Base-by-base conservation (phyloP, 305 asterid genomes). In the Salvia sclarea region DNA sequence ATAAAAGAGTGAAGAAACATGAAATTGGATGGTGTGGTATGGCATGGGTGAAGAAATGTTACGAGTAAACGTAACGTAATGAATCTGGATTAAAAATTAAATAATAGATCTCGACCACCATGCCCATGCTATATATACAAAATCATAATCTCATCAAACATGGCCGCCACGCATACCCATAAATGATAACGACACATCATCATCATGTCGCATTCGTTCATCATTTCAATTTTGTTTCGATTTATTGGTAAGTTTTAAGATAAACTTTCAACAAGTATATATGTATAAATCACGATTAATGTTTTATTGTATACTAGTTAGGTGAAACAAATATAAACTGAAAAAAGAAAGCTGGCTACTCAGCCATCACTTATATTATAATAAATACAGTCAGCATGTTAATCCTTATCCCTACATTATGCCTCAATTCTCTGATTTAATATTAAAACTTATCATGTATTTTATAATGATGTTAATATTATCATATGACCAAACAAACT, bases 131-230 rank as follows among this genome's bases (percentile, higher is more conserved):
- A 64, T 30, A 31, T 21, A 4, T 5, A 66, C 16, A 12, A 5
- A 43, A 8, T 38, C 18, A 61, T 17, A 30, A 48, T 24, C 71
- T 24, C 30, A 66, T 54, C 35, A 70, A 25, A 72, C 64, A 71
- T 61, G 74, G 77, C 63, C 76, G 31, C 68, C 77, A 61, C 64
- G 75, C 69, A 61, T 40, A 40, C 61, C 75, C 82, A 69, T 63
- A 63, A 63, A 56, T 62, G 75, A 72, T 63, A 54, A 28, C 47
- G 69, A 67, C 54, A 56, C 20, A 30, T 41, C 52, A 52, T 28
- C 31, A 18, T 18, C 56, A 69, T 28, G 65, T 58, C 64, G 20
- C 58, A 48, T 64, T 75, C 72, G 48, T 63, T 35, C 17, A 76
- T 38, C 56, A 66, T 66, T 18, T 35, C 35, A 8, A 41, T 4